Conservation (phyloP, 768 basidiomycete species). For the Pisolithus orientalis region DNA sequence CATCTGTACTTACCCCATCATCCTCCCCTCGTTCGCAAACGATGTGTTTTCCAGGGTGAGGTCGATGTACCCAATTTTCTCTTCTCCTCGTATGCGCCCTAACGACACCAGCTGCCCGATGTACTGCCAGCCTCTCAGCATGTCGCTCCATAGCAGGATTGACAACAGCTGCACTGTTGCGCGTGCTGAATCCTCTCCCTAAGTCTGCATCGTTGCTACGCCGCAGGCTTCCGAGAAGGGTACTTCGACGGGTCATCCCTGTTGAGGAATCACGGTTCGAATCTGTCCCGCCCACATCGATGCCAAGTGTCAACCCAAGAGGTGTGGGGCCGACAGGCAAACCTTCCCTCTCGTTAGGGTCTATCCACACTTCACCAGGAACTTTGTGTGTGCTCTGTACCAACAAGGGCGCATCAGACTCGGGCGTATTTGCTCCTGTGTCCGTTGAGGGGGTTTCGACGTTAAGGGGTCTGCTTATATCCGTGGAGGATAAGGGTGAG, state of each 20-base stretch:
- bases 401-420: slow-evolving; percentile 13
- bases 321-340: slow-evolving; percentile 39
- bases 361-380: slow-evolving; percentile 53
- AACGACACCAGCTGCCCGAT: slow-evolving; percentile 38
- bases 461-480: slow-evolving; percentile 1
- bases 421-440: background rate
- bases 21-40: background rate
- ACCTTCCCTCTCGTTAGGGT: slow-evolving; percentile 58
- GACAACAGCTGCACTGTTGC: background rate
- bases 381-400: slow-evolving; percentile 29
- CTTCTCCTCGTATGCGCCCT: slow-evolving; percentile 36
- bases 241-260: background rate
- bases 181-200: slow-evolving; percentile 1
- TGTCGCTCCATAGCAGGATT: slow-evolving; percentile 12
- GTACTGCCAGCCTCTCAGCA: slow-evolving; percentile 24
- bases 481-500: slow-evolving; percentile 1
- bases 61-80: slow-evolving; percentile 12
- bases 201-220: slow-evolving; percentile 13
- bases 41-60: background rate
- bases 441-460: slow-evolving; percentile 4
- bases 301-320: slow-evolving; percentile 1
- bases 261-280: background rate
- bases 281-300: background rate
- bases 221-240: background rate
- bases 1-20: background rate